Conservation (phyloP, 495 filamentous ascomycete genomes). For the Aspergillus panamensis region DNA sequence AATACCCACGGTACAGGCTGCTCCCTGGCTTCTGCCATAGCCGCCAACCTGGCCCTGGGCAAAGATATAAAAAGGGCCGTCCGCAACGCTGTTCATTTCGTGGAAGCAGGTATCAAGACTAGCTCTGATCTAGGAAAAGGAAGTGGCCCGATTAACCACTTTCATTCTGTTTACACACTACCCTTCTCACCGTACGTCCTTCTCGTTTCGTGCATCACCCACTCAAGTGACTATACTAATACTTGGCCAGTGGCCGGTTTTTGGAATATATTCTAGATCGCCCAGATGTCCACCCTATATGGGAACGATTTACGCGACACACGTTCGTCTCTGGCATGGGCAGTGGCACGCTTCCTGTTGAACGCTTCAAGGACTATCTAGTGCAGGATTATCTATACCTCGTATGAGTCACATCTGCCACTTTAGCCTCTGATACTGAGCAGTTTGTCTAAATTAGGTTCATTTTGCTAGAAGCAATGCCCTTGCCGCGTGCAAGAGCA, state of each 20-base stretch:
- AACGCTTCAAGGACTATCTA: conserved; percentile 79
- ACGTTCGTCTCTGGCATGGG: conserved; percentile 76
- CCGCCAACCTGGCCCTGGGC: conserved; percentile 75
- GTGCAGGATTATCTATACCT: conserved; percentile 89
- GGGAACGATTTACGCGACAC: conserved; percentile 73
- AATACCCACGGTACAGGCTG: conserved; percentile 97
- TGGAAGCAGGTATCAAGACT: conserved; percentile 78
- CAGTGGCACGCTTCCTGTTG: conserved; percentile 64
- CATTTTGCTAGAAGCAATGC: conserved; percentile 86
- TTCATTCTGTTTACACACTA: conserved; percentile 75
- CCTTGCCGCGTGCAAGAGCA: conserved; percentile 77
- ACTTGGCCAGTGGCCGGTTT: conserved; percentile 62
- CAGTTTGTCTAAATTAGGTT: conserved; percentile 44
- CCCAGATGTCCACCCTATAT: conserved; percentile 64
- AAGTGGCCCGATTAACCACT: conserved; percentile 89
- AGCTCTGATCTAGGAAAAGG: conserved; percentile 72
- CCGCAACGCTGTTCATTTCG: conserved; percentile 66
- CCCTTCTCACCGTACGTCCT: conserved; percentile 75
- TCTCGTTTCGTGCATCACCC: not conserved
- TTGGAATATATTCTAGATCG: conserved; percentile 79
- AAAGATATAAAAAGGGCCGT: conserved; percentile 61
- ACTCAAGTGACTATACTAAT: conserved; percentile 7
- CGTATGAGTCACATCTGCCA: conserved; percentile 41
- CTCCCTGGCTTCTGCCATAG: conserved; percentile 89
- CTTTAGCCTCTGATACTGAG: not conserved